Conservation (phyloP, 306 rosid species). For the Fragaria vesca region DNA sequence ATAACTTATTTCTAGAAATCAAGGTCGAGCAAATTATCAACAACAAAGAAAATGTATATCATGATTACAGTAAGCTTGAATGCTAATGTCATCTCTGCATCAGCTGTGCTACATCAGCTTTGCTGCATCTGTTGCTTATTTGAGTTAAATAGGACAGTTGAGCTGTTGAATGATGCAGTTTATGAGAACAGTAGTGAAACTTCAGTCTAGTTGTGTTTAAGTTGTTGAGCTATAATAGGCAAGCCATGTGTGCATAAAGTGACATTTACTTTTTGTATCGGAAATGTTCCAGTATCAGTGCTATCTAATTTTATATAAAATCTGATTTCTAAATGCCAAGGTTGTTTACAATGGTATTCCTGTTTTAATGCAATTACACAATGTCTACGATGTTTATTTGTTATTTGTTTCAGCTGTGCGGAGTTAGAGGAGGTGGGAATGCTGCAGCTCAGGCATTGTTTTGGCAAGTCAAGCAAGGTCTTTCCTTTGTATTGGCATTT, state of each 20-base stretch:
- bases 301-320: background rate
- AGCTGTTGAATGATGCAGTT: background rate
- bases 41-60: background rate
- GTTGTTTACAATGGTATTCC: background rate
- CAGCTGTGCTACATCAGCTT: background rate
- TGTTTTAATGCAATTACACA: background rate
- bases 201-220: background rate
- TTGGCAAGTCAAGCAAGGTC: conserved; percentile 82
- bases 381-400: background rate
- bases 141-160: background rate
- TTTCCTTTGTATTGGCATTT: conserved; percentile 73
- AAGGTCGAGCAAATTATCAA: background rate
- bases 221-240: background rate
- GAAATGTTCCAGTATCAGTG: background rate
- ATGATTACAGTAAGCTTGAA: background rate
- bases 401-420: conserved; percentile 60
- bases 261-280: background rate
- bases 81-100: background rate
- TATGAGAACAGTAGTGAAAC: background rate
- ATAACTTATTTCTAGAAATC: background rate
- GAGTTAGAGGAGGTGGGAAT: conserved; percentile 91
- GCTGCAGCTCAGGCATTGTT: conserved; percentile 84
- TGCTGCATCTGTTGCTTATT: background rate
- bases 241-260: conserved; percentile 5
- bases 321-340: background rate